These are phyloP conservation scores for Xylaria sp. DNA, from an alignment of 495 filamentous ascomycete species.

Conservation along the genomic window DNA sequence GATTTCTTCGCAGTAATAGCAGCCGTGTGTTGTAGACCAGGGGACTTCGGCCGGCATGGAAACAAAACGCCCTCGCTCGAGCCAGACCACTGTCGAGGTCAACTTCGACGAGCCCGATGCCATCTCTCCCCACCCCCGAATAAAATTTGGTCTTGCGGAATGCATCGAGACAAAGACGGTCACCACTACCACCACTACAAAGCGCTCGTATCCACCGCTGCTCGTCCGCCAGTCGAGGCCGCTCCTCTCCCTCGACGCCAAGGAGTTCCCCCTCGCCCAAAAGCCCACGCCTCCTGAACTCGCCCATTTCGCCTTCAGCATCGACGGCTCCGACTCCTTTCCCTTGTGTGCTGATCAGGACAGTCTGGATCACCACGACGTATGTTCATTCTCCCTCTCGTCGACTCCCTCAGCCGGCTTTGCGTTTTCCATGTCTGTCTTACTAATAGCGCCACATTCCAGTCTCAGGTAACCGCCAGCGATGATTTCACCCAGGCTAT, in stretches of 20 bases:
- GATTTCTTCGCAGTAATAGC: constrained; percentile 31
- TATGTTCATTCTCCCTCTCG: constrained; percentile 47
- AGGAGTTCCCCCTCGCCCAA: constrained; percentile 86
- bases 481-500: constrained; percentile 42
- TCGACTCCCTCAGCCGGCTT: constrained; percentile 2
- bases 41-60: constrained; percentile 46
- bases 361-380: constrained; percentile 55
- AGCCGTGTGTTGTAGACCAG: constrained; percentile 29
- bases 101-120: constrained; percentile 53
- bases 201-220: constrained; percentile 84
- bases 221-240: constrained; percentile 77
- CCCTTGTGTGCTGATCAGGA: constrained; percentile 73
- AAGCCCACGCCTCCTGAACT: constrained; percentile 80
- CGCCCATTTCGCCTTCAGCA: constrained; percentile 73
- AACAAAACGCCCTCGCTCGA: constrained; percentile 48
- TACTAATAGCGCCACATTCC: constrained; percentile 27
- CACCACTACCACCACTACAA: constrained; percentile 95
- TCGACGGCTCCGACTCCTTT: constrained; percentile 60
- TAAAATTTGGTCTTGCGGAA: constrained; percentile 61
- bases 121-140: constrained; percentile 40
- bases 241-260: constrained; percentile 77
- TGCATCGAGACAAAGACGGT: constrained; percentile 71
- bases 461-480: constrained; percentile 45
- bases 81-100: constrained; percentile 54
- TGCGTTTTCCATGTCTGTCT: constrained; percentile 25